Percentiles rank a stretch among this genome's conserved stretches.
Evolutionary conservation across 768 basidiomycete genomes (phyloP).

Genomic region (Dioszegia hungarica): DNA sequence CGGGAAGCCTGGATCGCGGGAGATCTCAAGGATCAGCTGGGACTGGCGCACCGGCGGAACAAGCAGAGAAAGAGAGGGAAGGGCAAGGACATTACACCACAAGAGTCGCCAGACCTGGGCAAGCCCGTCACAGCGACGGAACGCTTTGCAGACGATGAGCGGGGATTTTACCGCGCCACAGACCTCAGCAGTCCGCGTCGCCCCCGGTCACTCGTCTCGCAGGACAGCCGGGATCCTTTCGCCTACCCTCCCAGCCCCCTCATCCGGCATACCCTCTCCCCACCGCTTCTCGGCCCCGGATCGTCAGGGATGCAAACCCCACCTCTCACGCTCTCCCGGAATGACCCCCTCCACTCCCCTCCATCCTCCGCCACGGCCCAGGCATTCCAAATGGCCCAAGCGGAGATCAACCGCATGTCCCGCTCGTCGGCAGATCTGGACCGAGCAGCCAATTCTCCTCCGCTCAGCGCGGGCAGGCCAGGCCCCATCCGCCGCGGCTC

Average conservation of each 20-base stretch:
- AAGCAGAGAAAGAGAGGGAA: constrained; percentile 6
- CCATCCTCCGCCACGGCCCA: constrained; percentile 11
- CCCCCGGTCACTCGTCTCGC: background rate
- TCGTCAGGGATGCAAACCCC: background rate
- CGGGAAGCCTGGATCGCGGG: constrained; percentile 60
- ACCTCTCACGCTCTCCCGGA: constrained; percentile 1
- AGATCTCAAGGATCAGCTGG: constrained; percentile 37
- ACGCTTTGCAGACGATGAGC: constrained; percentile 1
- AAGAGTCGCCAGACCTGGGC: background rate
- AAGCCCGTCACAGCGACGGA: background rate
- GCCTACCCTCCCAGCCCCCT: constrained; percentile 2
- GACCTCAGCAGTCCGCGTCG: background rate
- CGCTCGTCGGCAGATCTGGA: constrained; percentile 26
- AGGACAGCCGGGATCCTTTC: background rate
- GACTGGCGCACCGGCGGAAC: constrained; percentile 19
- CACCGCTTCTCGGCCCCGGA: background rate
- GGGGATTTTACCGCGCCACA: background rate
- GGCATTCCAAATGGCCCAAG: constrained; percentile 12
- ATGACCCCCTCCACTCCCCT: constrained; percentile 3
- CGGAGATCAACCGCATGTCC: constrained; percentile 23
- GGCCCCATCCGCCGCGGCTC: background rate
- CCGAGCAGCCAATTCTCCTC: background rate
- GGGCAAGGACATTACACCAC: background rate
- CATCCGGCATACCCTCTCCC: background rate
- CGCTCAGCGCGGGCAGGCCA: background rate